Evolutionary conservation across 2,329 filamentous ascomycete species (phyloP), one percentile per base, ranked within the genome.

Genomic region (Ilyonectria destructans): DNA sequence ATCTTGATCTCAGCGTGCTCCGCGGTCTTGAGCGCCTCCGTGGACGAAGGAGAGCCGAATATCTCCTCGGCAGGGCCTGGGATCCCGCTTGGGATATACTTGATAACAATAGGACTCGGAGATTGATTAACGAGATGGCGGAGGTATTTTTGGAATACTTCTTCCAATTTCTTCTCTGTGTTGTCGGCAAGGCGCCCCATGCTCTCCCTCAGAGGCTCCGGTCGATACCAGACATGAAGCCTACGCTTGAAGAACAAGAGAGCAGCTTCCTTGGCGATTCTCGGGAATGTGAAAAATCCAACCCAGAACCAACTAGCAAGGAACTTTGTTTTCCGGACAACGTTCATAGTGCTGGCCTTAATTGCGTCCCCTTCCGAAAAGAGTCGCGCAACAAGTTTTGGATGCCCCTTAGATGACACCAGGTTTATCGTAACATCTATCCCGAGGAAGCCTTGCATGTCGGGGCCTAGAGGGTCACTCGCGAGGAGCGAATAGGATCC

Each of bases 231-330:
- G 48, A 93, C 88, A 66, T 90, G 86, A 31, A 93, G 83, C 40
- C 84, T 85, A 37, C 83, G 83, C 29, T 78, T 77, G 77, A 90
- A 89, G 77, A 88, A 90, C 6, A 93, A 82, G 15, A 78, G 81
- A 2, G 77, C 82, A 1, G 90, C 91, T 79, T 94, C 86, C 62
- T 85, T 86, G 21, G 90, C 77, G 54, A 93, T 93, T 29, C 91
- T 85, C 2, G 91, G 90, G 70, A 91, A 89, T 0, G 91, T 93
- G 26, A 87, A 81, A 31, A 93, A 84, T 2, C 89, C 90, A 10
- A 92, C 87, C 90, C 90, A 92, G 84, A 87, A 90, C 90, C 91
- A 93, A 2, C 77, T 75, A 2, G 77, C 65, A 4, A 92, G 70
- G 68, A 92, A 90, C 4, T 49, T 71, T 0, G 81, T 21, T 63